phyloP scores from a whole-genome alignment of 1,139 yeast species.

The Yamadazyma triangularis region DNA sequence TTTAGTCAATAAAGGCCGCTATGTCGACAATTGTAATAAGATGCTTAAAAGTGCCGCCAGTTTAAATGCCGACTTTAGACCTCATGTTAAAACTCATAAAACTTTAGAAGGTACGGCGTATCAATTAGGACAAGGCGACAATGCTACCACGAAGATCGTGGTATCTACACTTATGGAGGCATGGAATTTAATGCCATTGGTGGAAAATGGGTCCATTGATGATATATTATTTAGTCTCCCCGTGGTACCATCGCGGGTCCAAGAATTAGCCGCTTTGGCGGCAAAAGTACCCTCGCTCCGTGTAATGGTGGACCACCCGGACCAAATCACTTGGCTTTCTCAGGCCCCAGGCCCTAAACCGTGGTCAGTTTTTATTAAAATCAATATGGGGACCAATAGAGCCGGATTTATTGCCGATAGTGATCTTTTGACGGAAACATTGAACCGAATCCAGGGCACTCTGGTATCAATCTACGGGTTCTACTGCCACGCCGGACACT shows the following conservation, averaged over 20 bases:
- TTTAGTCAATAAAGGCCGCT: constrained; percentile 21
- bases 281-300: constrained; percentile 40
- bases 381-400: constrained; percentile 58
- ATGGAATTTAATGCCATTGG: constrained; percentile 45
- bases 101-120: constrained; percentile 31
- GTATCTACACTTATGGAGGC: constrained; percentile 72
- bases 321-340: constrained; percentile 43
- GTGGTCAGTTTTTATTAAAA: constrained; percentile 56
- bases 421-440: constrained; percentile 21
- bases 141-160: constrained; percentile 45
- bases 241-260: constrained; percentile 48
- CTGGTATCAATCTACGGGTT: constrained; percentile 56
- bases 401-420: constrained; percentile 51
- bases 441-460: constrained; percentile 18
- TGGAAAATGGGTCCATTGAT: constrained; percentile 40
- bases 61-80: constrained; percentile 44
- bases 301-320: constrained; percentile 57
- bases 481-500: constrained; percentile 79
- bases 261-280: constrained; percentile 45
- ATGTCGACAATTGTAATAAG: constrained; percentile 21
- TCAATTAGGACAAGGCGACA: constrained; percentile 23
- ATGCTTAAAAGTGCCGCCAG: constrained; percentile 28
- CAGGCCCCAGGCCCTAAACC: constrained; percentile 22
- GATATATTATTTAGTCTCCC: constrained; percentile 74
- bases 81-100: constrained; percentile 78